Conservation (phyloP, 495 filamentous ascomycete genomes). For the Poronia punctata region DNA sequence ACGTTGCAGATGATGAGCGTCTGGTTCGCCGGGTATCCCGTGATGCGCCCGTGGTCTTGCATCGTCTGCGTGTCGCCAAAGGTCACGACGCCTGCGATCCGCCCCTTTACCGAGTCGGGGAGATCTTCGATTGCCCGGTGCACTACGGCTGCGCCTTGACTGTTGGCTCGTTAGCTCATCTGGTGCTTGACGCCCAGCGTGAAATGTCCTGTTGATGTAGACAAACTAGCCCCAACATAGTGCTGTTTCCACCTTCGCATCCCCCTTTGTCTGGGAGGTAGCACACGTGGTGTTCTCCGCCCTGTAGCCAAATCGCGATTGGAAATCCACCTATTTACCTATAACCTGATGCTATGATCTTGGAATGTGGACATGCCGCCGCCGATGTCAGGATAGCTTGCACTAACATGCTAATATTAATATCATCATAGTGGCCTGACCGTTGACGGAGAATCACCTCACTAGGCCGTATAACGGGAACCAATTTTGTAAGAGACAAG, state of each 20-base stretch:
- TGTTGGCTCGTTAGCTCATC: conserved; percentile 10
- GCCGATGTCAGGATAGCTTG: conserved; percentile 21
- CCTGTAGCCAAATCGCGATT: neutral
- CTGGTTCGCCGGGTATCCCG: conserved; percentile 34
- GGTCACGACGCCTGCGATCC: conserved; percentile 43
- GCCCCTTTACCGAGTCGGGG: conserved; percentile 28
- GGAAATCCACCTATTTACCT: conserved; percentile 10
- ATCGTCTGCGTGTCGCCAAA: conserved; percentile 48
- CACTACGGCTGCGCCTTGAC: conserved; percentile 46
- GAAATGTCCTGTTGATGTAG: neutral
- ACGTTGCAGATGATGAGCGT: conserved; percentile 44
- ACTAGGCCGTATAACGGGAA: too few relatives aligned
- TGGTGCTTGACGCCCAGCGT: neutral
- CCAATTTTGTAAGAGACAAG: too few relatives aligned
- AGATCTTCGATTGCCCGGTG: conserved; percentile 40
- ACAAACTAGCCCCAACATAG: too few relatives aligned
- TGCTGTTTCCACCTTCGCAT: neutral
- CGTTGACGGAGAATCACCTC: too few relatives aligned
- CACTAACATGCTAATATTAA: too few relatives aligned
- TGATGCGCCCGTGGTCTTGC: conserved; percentile 39
- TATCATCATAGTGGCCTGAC: too few relatives aligned
- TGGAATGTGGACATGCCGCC: conserved; percentile 21
- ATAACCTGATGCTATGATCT: conserved; percentile 24
- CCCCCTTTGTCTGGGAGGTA: neutral
- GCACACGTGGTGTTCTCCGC: neutral